Conservation (phyloP, 306 rosid species). For the Corylus avellana region DNA sequence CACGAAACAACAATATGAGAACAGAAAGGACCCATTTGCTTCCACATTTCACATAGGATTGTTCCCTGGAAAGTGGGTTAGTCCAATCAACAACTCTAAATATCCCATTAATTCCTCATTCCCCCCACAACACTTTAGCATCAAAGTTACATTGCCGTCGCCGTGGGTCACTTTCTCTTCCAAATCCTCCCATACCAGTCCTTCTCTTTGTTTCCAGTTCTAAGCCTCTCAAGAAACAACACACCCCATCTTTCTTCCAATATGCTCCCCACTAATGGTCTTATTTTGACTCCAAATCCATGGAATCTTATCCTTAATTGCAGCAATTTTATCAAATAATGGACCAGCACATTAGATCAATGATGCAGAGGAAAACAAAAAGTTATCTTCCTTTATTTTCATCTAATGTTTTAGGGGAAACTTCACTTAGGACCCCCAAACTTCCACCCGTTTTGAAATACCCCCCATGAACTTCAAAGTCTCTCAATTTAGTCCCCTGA, state of each 20-base stretch:
- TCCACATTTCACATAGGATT: neutral
- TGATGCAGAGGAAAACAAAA: no score
- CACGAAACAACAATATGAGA: neutral
- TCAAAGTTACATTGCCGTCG: neutral
- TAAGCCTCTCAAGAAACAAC: neutral
- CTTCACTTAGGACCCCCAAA: no score
- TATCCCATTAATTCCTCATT: neutral
- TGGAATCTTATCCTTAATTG: neutral
- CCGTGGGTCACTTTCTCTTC: neutral
- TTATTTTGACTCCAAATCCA: neutral
- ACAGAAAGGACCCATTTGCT: neutral
- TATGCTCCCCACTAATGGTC: neutral
- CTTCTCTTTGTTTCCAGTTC: neutral
- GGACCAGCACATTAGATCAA: neutral
- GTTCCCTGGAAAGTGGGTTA: slow-evolving; percentile 30
- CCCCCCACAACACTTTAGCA: neutral
- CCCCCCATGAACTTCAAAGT: no score
- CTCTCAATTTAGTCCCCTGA: no score
- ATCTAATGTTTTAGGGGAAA: no score
- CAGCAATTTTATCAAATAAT: neutral
- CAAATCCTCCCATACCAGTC: no score
- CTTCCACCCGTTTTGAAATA: no score
- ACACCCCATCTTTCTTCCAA: neutral
- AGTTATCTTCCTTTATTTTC: no score
- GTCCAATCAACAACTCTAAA: slow-evolving; percentile 29